phyloP scores from a whole-genome alignment of 2,329 filamentous ascomycete species.

The Pseudohalonectria lignicola region DNA sequence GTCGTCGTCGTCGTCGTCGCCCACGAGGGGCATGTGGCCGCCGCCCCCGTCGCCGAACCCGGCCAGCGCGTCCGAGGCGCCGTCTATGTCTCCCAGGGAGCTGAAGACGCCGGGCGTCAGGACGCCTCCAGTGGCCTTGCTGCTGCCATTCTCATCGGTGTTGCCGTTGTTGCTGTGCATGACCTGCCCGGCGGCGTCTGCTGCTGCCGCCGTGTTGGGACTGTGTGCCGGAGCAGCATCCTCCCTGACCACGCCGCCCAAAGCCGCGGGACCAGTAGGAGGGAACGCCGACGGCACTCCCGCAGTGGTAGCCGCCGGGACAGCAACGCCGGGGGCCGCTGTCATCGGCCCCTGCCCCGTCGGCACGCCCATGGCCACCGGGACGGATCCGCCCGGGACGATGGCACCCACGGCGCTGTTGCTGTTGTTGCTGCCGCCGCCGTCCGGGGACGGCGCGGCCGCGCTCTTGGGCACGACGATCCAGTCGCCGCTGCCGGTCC shows the following conservation, averaged over 20 bases:
- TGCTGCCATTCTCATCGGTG: too few species aligned
- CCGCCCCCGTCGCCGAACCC: slow-evolving; percentile 48
- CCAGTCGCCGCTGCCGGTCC: slow-evolving; percentile 55
- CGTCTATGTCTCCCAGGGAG: slow-evolving; percentile 55
- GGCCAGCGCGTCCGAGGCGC: slow-evolving; percentile 53
- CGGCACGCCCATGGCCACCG: too few species aligned
- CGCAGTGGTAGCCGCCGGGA: neutral
- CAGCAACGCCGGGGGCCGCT: too few species aligned
- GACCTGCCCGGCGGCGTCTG: slow-evolving; percentile 9
- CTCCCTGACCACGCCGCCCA: too few species aligned
- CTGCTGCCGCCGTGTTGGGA: neutral
- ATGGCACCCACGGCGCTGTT: too few species aligned
- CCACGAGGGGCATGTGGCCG: slow-evolving; percentile 43
- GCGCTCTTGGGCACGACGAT: slow-evolving; percentile 60
- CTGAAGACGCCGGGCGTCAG: slow-evolving; percentile 47
- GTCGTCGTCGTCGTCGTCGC: slow-evolving; percentile 59
- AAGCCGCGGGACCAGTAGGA: slow-evolving; percentile 9
- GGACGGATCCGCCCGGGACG: too few species aligned
- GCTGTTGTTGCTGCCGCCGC: too few species aligned
- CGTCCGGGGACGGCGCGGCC: too few species aligned
- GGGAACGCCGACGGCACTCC: neutral
- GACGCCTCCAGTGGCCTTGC: slow-evolving; percentile 28
- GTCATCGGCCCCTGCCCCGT: too few species aligned
- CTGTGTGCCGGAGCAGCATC: too few species aligned
- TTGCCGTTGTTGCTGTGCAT: too few species aligned